Base-by-base conservation (phyloP, 2,329 filamentous ascomycete genomes). In the Alternaria infectoria region DNA sequence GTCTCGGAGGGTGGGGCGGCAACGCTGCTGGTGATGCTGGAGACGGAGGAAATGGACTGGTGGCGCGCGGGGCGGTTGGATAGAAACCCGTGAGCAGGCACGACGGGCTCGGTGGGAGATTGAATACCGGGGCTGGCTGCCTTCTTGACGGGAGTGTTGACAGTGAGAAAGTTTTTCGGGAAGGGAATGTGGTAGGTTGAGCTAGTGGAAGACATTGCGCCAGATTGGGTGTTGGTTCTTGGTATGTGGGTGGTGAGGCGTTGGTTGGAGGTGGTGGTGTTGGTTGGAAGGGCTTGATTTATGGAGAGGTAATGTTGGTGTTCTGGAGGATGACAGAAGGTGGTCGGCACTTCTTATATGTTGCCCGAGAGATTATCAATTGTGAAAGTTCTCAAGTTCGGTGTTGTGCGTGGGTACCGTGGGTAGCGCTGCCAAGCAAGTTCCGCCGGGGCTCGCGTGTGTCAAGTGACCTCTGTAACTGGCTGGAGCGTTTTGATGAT, bases 101-200 rank as follows among this genome's bases (percentile, higher is more conserved):
- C 61, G 66, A 72, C 62, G 67, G 69, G 45, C 64, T 71, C 64
- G 62, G 72, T 52, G 66, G 69, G 59, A 61, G 59, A 45, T 58
- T 51, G 54, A 47, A 60, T 26, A 36, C 26, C 32, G 43, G 47
- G 21, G 44, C 47, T 43, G 32, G 44, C 30, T 13, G 67, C 44
- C 63, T 73, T 69, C 59, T 76, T 74, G 68, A 67, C n/a, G 59
- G 72, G 73, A 59, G 74, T 72, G 71, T 79, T 79, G 72, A 79
- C 72, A 57, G 76, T 69, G 69, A 79, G 74, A 68, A 77, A 79
- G 71, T 62, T 70, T 54, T 63, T 67, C 26, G 77, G 77, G 72
- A 79, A 78, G 57, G 77, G 75, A 63, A 79, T 79, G 75, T 79
- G 76, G 75, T 71, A 76, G 69, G 68, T 69, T 66, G 70, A 67